These are phyloP conservation scores for Rhytidiadelphus loreus DNA, from an alignment of 225 moss, liverwort and hornwort species.

Conservation along the genomic window DNA sequence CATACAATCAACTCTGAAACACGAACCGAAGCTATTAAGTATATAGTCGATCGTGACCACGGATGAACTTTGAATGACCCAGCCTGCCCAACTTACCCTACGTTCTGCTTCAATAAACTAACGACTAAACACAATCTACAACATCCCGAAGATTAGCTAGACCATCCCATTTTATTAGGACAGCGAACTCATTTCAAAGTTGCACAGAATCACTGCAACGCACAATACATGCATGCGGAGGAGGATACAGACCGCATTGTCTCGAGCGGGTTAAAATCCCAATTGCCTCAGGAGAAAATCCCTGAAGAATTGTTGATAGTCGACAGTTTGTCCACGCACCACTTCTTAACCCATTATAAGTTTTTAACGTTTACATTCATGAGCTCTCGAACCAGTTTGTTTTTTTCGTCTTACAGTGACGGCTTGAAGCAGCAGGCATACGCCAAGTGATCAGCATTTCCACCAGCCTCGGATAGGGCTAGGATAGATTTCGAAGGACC, in stretches of 20 bases:
- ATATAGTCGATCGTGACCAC: not conserved
- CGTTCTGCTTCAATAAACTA: not conserved
- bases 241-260: too few relatives aligned
- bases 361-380: not conserved
- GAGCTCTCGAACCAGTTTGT: not conserved
- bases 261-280: not conserved
- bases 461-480: not conserved
- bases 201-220: not conserved
- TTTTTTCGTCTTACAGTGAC: not conserved
- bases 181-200: not conserved
- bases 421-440: constrained; percentile 2
- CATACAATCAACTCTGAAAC: not conserved
- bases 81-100: not conserved
- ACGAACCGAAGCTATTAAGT: not conserved
- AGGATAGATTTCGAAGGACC: not conserved
- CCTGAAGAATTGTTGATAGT: not conserved
- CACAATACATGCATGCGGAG: not conserved
- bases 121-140: not conserved
- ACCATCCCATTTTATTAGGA: not conserved
- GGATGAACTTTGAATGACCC: not conserved
- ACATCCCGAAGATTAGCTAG: not conserved
- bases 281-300: not conserved
- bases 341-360: not conserved
- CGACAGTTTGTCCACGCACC: not conserved
- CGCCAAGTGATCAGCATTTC: not conserved